Evolutionary conservation across 495 filamentous ascomycete genomes (phyloP), one percentile per base, ranked within the genome.

Genomic region (Parathielavia hyrcaniae): DNA sequence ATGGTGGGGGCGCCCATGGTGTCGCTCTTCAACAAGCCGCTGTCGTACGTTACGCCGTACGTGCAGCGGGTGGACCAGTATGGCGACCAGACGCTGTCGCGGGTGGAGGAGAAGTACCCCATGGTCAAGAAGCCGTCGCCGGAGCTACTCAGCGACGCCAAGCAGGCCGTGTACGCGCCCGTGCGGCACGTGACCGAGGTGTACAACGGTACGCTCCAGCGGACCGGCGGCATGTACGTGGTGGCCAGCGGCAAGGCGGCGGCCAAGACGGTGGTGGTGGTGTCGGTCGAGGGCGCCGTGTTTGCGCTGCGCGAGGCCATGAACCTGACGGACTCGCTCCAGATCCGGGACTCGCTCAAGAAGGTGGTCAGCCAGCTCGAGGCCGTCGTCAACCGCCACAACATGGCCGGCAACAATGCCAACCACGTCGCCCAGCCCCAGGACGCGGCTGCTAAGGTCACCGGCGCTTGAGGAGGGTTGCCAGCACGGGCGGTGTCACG

Each of bases 81-180:
- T 47, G 93, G 88, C 64, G 85, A 91, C 73, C 74, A 79, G 64
- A 81, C 87, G 16, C 79, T 98, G 60, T 77, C 65, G 57, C 83
- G 81, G 63, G 81, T 97, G 61, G 93, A 97, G 58, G 67, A 78
- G 53, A 83, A 75, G 59, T 90, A 96, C 76, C 93, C 93, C 30
- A 80, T 88, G 65, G 83, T 98, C 64, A 96, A 90, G 77, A 87
- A 96, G 71, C 85, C 91, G 20, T 91, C 90, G 11, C 73, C 83
- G 40, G 88, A 88, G 69, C 79, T 98, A 56, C 81, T 84, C 68
- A 77, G 73, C 58, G 84, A 81, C 13, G 80, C 88, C 65, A 77
- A 83, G 63, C 75, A 81, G 59, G 71, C 80, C n/a, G 81, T 84
- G 35, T 87, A 46, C 78, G 79, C 26, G 71, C 90, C 50, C 82